Evolutionary conservation across 768 basidiomycete genomes (phyloP).

Genomic region (Suillus clintonianus): DNA sequence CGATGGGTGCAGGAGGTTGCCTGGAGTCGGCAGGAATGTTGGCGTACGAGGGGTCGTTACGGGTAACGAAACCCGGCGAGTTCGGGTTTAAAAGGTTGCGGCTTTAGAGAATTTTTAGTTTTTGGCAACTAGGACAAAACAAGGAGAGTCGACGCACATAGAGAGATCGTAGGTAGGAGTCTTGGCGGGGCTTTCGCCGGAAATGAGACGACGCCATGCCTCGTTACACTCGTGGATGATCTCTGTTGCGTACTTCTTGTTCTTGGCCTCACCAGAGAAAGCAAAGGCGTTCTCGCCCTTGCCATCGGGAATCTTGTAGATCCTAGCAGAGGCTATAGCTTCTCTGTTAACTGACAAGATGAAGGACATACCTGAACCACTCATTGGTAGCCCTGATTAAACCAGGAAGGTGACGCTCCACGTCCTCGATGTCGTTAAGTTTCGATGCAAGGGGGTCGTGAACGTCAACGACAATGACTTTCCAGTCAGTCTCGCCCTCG

Average conservation of each 20-base stretch:
- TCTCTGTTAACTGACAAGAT: neutral
- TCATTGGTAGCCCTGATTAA: conserved; percentile 97
- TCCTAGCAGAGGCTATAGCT: conserved; percentile 44
- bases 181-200: conserved; percentile 76
- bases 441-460: conserved; percentile 94
- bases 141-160: conserved; percentile 60
- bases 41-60: conserved; percentile 64
- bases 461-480: conserved; percentile 97
- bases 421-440: conserved; percentile 98
- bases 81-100: conserved; percentile 76
- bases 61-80: conserved; percentile 67
- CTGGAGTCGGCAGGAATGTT: conserved; percentile 76
- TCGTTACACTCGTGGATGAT: conserved; percentile 99
- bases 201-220: conserved; percentile 93
- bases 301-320: conserved; percentile 96
- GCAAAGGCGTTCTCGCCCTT: conserved; percentile 98
- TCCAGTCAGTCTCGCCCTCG: conserved; percentile 99
- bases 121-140: neutral
- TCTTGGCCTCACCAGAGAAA: conserved; percentile 99
- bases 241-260: conserved; percentile 99
- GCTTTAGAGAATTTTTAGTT: conserved; percentile 44
- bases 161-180: conserved; percentile 74
- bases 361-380: conserved; percentile 82
- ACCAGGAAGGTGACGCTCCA: conserved; percentile 96
- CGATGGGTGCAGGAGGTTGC: conserved; percentile 85